A percentile compares a stretch with the other conserved stretches of the same genome.
Conservation (phyloP, 2,329 filamentous ascomycete genomes). For the Helotiales sp. region DNA sequence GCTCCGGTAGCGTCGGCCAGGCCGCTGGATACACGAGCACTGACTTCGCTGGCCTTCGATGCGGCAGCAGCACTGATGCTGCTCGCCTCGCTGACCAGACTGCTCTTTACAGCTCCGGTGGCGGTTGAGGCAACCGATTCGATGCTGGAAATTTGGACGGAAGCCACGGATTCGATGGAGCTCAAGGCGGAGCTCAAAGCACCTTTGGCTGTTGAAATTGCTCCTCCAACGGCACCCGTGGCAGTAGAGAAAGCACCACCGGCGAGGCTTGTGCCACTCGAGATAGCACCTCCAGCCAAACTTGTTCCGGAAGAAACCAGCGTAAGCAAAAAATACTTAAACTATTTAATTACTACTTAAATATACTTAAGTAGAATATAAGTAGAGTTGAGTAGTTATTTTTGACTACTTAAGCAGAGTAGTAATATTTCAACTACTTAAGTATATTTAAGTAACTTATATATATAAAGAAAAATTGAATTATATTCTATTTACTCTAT, state of each 20-base stretch:
- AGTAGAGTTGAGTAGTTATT: too few relatives aligned
- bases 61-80: conserved; percentile 13
- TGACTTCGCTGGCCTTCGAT: conserved; percentile 1
- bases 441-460: too few relatives aligned
- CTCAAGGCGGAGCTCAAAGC: conserved; percentile 12
- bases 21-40: neutral
- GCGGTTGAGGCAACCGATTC: conserved; percentile 20
- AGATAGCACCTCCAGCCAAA: conserved; percentile 3
- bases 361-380: too few relatives aligned
- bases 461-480: too few relatives aligned
- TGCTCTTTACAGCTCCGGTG: conserved; percentile 20
- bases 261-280: neutral
- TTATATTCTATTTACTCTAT: too few relatives aligned
- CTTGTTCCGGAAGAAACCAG: neutral
- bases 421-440: too few relatives aligned
- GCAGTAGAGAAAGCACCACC: conserved; percentile 16
- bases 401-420: too few relatives aligned
- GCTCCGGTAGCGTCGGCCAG: neutral
- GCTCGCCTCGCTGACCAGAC: conserved; percentile 12
- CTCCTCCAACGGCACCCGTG: conserved; percentile 11
- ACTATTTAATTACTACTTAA: too few relatives aligned
- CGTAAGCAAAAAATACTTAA: too few relatives aligned
- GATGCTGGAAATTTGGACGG: conserved; percentile 4
- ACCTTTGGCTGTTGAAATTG: conserved; percentile 2
- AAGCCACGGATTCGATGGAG: conserved; percentile 16